Evolutionary conservation across 805 yeast species (phyloP), one percentile per base, ranked within the genome.

Genomic region (Wickerhamiella bombiphila): DNA sequence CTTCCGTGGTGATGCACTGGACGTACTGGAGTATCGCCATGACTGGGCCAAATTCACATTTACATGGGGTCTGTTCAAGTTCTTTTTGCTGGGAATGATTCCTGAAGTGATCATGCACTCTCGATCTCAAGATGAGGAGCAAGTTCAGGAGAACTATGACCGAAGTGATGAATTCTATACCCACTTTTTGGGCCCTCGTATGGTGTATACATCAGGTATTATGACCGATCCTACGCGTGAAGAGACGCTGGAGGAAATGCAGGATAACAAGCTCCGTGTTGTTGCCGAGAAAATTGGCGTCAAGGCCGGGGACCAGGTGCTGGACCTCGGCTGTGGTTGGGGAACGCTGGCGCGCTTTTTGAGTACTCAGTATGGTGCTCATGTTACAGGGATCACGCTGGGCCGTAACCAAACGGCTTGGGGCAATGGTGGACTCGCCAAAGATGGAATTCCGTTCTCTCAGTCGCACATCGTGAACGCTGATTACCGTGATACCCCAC

Each of bases 241-340:
- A 55, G 94, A 83, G 65, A 53, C 91, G 37, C 70, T 83, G 46
- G 68, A 63, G 49, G 63, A 64, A 50, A 54, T 85, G 55, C 95
- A 85, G 66, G 95, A 83, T 64, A 83, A 83, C 68, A 83, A 85
- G 63, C 68, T 83, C 58, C 77, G 80, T 54, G 63, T 78, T 52
- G 93, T 83, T 38, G 85, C 93, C 57, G 93, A 80, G 60, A 83
- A 83, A 65, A 76, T 82, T 46, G 80, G 70, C 42, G 66, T 83
- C 50, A 55, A 75, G 53, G 52, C 70, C 47, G 91, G 82, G 50
- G 94, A 83, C 48, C 64, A 64, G 43, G 65, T 82, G 57, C 72
- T 83, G 43, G 95, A 83, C 55, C 63, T 83, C 42, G 95, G 95
- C 45, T 83, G 94, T 61, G 95, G 95, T 50, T 83, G 95, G 95